phyloP scores from a whole-genome alignment of 1,284 basidiomycete genomes.

The Ceratobasidium sp. region DNA sequence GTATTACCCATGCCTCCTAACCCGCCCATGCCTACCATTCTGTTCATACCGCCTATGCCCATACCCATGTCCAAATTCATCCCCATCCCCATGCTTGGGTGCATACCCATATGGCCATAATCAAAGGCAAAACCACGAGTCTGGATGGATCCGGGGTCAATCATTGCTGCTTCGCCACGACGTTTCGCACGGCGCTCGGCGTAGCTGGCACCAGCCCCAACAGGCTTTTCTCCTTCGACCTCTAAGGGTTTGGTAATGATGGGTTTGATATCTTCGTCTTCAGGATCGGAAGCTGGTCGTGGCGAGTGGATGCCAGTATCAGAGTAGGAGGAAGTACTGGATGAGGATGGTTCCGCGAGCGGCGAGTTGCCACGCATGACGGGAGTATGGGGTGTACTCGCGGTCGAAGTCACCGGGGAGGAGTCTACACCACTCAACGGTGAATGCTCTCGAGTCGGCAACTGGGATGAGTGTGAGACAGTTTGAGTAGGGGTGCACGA shows the following conservation, averaged over 20 bases:
- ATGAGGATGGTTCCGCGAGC: neutral
- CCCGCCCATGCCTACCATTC: neutral
- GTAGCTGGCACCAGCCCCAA: constrained; percentile 6
- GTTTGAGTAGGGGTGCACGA: constrained; percentile 32
- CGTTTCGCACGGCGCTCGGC: constrained; percentile 7
- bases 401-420: neutral
- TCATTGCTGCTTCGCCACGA: neutral
- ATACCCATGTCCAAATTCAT: too few relatives aligned
- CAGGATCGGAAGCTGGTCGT: neutral
- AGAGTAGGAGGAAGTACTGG: constrained; percentile 7
- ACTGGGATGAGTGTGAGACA: constrained; percentile 1
- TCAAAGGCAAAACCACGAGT: constrained; percentile 16
- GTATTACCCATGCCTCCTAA: neutral
- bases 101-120: neutral
- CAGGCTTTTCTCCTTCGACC: neutral
- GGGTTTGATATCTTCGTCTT: constrained; percentile 16
- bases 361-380: constrained; percentile 1
- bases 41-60: neutral
- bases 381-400: neutral
- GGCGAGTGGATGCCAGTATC: constrained; percentile 8
- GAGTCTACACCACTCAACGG: neutral
- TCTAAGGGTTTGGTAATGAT: constrained; percentile 4
- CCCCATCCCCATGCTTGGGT: neutral
- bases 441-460: neutral
- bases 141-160: neutral